Base-by-base conservation (phyloP, 192 early-diverging fungal species). In the Coemansia sp. region DNA sequence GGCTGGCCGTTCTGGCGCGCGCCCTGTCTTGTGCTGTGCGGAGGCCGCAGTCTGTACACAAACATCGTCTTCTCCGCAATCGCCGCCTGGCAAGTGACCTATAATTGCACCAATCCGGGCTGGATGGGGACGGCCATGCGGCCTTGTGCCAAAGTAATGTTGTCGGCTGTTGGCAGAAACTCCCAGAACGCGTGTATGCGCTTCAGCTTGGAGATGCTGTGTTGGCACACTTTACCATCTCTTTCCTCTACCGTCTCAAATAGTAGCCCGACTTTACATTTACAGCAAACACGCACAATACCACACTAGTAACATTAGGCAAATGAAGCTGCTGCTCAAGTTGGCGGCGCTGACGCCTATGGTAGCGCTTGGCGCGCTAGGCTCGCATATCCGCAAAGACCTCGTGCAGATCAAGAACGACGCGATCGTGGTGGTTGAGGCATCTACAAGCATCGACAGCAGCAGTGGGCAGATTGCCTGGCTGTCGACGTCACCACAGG, bases 371-470 rank as follows among this genome's bases (percentile, higher is more conserved):
- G 27, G 57, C 26, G 57, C 38, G 7, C 13, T 56, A 12, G 65
- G 62, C 24, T 61, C 69, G 12, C 73, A 68, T 51, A 74, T 81
- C 48, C 78, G 78, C 65, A 81, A 74, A 23, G 73, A 81, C 39
- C 59, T 81, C 16, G 78, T 81, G 49, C 72, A 74, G 20, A 65
- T 81, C 20, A 66, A 81, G 52, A 66, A 74, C 41, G 78, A 81
- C 26, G 48, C 66, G 11, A 65, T 81, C 13, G 55, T 71, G 8
- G 61, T 68, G 23, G 68, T 81, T 6, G 61, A 70, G 11, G 78
- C 72, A 11, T 74, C 78, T 26, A 64, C 78, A 1, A 63, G 59
- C 27, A 49, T 81, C 1, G 73, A 74, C 50, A 71, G 73, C 66
- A 74, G 55, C 57, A 39, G 64, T 3, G 57, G 57, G 16, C 56